A percentile compares a stretch with the other conserved stretches of the same genome.
Conservation (phyloP, 441 rosid genomes). For the Pelargonium exstipulatum region DNA sequence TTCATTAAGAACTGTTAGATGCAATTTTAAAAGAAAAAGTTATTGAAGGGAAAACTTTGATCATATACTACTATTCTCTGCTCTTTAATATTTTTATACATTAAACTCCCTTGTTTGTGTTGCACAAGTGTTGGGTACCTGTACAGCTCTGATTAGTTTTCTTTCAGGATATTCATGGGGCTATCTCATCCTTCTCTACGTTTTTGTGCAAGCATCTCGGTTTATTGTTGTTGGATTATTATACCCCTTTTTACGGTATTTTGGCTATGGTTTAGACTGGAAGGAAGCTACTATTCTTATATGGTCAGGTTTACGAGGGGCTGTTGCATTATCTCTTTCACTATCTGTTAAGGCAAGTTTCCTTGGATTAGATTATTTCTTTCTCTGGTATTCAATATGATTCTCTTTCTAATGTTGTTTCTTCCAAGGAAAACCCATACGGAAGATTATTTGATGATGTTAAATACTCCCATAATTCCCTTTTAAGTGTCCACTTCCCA, state of each 20-base stretch:
- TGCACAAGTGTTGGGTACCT: background rate
- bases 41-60: background rate
- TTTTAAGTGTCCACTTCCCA: background rate
- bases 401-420: constrained; percentile 2
- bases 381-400: background rate
- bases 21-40: background rate
- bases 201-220: constrained; percentile 64
- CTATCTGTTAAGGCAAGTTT: constrained; percentile 80
- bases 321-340: constrained; percentile 84
- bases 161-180: constrained; percentile 69
- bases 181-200: constrained; percentile 63
- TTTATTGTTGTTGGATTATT: constrained; percentile 57
- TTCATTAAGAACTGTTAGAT: background rate
- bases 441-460: background rate
- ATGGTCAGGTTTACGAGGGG: constrained; percentile 96
- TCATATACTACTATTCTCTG: background rate
- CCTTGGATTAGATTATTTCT: constrained; percentile 9
- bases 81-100: background rate
- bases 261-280: constrained; percentile 94
- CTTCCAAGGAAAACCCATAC: background rate
- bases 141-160: constrained; percentile 7
- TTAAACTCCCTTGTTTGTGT: constrained; percentile 1
- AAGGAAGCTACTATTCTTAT: constrained; percentile 73
- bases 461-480: background rate
- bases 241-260: constrained; percentile 50